A percentile compares a stretch with the other conserved stretches of the same genome.
Evolutionary conservation across 2,329 filamentous ascomycete genomes (phyloP).

Genomic region (Colletotrichum filicis): DNA sequence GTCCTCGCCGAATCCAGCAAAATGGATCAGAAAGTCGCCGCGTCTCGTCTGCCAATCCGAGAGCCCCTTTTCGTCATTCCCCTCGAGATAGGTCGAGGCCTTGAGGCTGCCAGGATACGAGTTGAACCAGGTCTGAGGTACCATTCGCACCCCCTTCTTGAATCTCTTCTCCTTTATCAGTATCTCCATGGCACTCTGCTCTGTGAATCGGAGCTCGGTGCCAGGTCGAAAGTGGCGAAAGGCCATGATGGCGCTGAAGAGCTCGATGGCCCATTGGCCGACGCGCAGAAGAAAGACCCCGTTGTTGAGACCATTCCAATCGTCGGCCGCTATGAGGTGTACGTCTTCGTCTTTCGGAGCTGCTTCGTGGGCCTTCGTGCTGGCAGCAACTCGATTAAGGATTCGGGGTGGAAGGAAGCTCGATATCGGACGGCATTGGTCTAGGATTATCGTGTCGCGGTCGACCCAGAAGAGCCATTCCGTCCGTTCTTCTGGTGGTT

Average conservation of each 20-base stretch:
- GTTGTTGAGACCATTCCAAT: constrained; percentile 38
- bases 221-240: constrained; percentile 34
- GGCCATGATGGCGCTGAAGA: constrained; percentile 36
- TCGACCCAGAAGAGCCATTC: constrained; percentile 39
- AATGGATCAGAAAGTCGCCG: constrained; percentile 37
- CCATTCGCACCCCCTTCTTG: constrained; percentile 3
- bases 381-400: not conserved
- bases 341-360: not conserved
- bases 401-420: constrained; percentile 27
- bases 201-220: constrained; percentile 26
- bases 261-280: constrained; percentile 29
- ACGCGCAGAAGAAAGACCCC: constrained; percentile 38
- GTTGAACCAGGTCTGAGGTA: constrained; percentile 39
- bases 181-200: constrained; percentile 38
- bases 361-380: not conserved
- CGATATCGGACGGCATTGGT: constrained; percentile 28
- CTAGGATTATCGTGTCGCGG: constrained; percentile 37
- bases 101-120: constrained; percentile 24
- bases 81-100: not conserved
- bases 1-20: constrained; percentile 21
- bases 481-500: constrained; percentile 26
- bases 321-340: constrained; percentile 31
- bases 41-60: constrained; percentile 9
- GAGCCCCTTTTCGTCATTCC: constrained; percentile 4
- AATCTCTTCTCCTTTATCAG: constrained; percentile 31